Evolutionary conservation across 2,329 filamentous ascomycete species (phyloP), one percentile per base, ranked within the genome.

Genomic region (Pezizomycotina sp.): DNA sequence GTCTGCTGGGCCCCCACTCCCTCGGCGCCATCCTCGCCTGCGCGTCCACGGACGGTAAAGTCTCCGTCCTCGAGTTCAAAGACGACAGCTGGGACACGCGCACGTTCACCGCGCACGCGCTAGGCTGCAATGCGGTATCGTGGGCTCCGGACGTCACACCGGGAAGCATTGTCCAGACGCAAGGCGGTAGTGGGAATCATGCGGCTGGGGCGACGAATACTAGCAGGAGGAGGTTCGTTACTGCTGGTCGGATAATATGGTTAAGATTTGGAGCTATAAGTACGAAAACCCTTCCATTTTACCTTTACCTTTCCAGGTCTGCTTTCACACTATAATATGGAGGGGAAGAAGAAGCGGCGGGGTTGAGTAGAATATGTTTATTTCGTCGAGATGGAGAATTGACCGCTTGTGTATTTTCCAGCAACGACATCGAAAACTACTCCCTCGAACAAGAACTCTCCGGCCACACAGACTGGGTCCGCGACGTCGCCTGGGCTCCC

Each of bases 1-100:
- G 81, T 98, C 31, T 75, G 84, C 21, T 98, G 89, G 89, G 79
- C 84, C n/a, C 89, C 89, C 86, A 93, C 54, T 89, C 95, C 61
- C 77, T 77, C 8, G 89, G 89, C 52, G 95, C 89, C 59, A 70
- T 95, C 34, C 75, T 98, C 35, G 89, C 89, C 36, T 92, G 83
- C 58, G 89, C 89, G 31, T 91, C 80, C 6, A 91, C 80, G 10
- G 89, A 98, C 56, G 89, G 89, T 54, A 78, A 80, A 57, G 83
- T 95, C 52, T 82, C 74, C 50, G 83, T 95, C 3, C 73, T 98
- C 54, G 89, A 93, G 58, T 95, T 98, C 66, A 84, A 86, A 59
- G 86, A 95, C 61, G 91, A 91, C 60, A 76, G 71, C 58, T 92
- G 89, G 74, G 77, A 80, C 48, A 79, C 92, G 58, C 74, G 75